Percentiles rank a stretch among this genome's conserved stretches.
These are phyloP conservation scores for Colletotrichum somersetense DNA, from an alignment of 2,329 filamentous ascomycete species.

Conservation along the genomic window DNA sequence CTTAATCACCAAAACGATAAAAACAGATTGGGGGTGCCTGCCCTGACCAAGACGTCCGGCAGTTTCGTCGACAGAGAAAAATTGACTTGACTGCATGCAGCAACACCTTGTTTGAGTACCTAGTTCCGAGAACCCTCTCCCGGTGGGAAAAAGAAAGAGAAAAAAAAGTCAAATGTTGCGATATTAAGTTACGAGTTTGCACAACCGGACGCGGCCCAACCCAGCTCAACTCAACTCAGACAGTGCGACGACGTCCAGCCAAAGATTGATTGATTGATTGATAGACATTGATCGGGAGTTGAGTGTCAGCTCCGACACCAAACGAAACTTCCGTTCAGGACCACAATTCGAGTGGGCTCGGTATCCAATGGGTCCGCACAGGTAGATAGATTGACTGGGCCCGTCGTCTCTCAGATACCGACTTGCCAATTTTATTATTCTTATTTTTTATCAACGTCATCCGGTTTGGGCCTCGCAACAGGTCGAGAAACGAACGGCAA, in stretches of 20 bases:
- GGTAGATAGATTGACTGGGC: too few species aligned
- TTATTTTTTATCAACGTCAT: neutral
- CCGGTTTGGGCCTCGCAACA: too few species aligned
- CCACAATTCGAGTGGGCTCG: too few species aligned
- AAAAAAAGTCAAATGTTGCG: neutral
- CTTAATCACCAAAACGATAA: neutral
- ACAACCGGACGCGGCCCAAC: slow-evolving; percentile 18
- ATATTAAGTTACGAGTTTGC: slow-evolving; percentile 31
- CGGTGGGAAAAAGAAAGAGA: neutral
- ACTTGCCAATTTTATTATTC: too few species aligned
- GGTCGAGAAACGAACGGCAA: too few species aligned
- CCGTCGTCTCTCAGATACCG: too few species aligned
- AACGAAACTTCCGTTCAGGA: too few species aligned
- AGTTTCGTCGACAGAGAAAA: neutral
- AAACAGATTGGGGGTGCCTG: neutral
- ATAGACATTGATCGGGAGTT: too few species aligned
- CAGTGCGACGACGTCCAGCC: neutral
- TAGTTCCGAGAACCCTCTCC: neutral
- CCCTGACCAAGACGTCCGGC: too few species aligned
- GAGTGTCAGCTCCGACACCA: too few species aligned
- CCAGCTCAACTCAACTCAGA: slow-evolving; percentile 16
- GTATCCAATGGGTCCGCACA: too few species aligned
- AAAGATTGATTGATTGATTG: neutral
- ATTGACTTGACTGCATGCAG: neutral
- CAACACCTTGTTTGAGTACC: neutral